phyloP scores from a whole-genome alignment of 345 rosid species.

The Abelmoschus esculentus region DNA sequence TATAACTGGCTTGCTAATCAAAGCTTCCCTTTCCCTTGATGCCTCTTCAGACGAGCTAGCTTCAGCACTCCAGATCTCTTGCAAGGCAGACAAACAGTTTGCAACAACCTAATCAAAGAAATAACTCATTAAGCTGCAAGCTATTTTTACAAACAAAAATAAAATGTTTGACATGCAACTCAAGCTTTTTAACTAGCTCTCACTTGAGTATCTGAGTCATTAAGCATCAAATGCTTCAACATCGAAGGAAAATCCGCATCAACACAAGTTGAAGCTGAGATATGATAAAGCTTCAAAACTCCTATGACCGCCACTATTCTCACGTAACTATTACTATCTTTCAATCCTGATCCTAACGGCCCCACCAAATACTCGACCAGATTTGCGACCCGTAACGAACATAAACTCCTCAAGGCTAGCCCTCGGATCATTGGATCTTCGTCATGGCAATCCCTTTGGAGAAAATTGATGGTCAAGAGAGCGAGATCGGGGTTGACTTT shows the following conservation, averaged over 20 bases:
- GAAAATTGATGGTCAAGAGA: slow-evolving; percentile 82
- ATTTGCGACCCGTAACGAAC: slow-evolving; percentile 77
- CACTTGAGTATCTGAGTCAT: slow-evolving; percentile 85
- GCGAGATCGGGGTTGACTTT: slow-evolving; percentile 93
- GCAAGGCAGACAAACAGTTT: slow-evolving; percentile 76
- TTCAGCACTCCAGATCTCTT: slow-evolving; percentile 95
- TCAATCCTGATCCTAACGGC: slow-evolving; percentile 73
- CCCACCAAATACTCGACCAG: slow-evolving; percentile 96
- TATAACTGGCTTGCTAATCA: slow-evolving; percentile 69
- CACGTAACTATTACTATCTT: slow-evolving; percentile 80
- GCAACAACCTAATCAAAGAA: slow-evolving; percentile 62
- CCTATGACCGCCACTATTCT: slow-evolving; percentile 83
- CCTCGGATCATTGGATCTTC: slow-evolving; percentile 97
- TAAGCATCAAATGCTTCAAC: slow-evolving; percentile 77
- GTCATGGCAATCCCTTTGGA: slow-evolving; percentile 93
- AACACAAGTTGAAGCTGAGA: slow-evolving; percentile 66
- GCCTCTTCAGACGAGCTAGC: slow-evolving; percentile 86
- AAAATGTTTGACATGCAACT: not conserved
- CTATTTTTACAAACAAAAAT: slow-evolving; percentile 1
- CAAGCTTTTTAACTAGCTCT: slow-evolving; percentile 8
- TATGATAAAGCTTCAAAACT: slow-evolving; percentile 82
- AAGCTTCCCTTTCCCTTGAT: slow-evolving; percentile 64
- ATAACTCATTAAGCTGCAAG: not conserved
- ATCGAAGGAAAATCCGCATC: slow-evolving; percentile 78
- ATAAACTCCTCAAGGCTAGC: slow-evolving; percentile 83